phyloP scores from a whole-genome alignment of 257 asterid species.

The Scutellaria barbata region DNA sequence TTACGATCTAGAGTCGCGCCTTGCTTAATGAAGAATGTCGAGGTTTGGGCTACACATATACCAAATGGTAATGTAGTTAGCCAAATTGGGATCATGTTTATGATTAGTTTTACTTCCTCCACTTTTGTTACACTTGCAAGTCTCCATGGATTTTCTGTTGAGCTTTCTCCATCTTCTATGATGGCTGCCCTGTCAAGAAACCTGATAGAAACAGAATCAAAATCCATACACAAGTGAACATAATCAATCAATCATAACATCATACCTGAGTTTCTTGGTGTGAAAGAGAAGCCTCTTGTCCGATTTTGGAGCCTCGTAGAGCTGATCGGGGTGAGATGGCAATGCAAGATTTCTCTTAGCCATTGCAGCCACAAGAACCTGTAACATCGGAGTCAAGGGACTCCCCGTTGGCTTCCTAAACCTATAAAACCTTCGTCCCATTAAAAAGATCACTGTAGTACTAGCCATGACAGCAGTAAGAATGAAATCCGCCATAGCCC shows the following conservation, averaged over 20 bases:
- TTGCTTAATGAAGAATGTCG: constrained; percentile 84
- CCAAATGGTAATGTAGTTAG: constrained; percentile 76
- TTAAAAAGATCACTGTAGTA: constrained; percentile 44
- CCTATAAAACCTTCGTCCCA: constrained; percentile 70
- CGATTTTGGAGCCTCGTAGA: constrained; percentile 57
- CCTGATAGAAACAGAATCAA: constrained; percentile 39
- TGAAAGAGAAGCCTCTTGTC: constrained; percentile 58
- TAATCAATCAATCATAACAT: not conserved
- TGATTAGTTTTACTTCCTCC: constrained; percentile 69
- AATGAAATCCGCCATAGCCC: constrained; percentile 66
- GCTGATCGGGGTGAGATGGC: constrained; percentile 48
- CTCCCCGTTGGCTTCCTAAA: constrained; percentile 64
- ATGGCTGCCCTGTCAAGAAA: constrained; percentile 87
- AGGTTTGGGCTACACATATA: constrained; percentile 63
- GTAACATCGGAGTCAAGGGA: constrained; percentile 73
- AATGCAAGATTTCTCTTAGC: constrained; percentile 55
- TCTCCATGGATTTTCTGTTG: constrained; percentile 56
- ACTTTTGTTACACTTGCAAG: constrained; percentile 63
- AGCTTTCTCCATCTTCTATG: constrained; percentile 39
- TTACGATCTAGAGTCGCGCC: constrained; percentile 53
- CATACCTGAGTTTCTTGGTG: constrained; percentile 63
- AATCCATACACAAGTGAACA: too few species aligned
- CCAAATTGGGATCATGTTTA: constrained; percentile 80
- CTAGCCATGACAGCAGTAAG: constrained; percentile 58
- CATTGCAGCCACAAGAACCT: constrained; percentile 69